Evolutionary conservation across 2,329 filamentous ascomycete species (phyloP), one percentile per base, ranked within the genome.

Genomic region (Aspergillus intermedius): DNA sequence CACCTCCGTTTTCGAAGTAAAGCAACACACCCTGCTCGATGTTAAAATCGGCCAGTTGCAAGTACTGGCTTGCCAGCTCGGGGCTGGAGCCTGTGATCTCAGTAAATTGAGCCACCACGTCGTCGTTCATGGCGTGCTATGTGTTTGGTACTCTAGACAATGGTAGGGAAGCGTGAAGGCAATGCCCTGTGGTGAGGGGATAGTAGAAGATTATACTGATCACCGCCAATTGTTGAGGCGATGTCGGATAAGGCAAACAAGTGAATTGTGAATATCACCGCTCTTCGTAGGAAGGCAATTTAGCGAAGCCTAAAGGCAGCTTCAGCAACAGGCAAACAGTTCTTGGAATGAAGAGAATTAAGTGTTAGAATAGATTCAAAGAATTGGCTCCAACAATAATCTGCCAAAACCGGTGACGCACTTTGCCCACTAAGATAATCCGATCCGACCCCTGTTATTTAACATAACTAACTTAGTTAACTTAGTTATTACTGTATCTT

Each of bases 1-100:
- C 73, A 43, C 91, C 90, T 40, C 87, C 88, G 65, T 87, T 93
- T 63, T 94, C 89, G 68, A 89, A 97, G 73, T 84, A 98, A 10
- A 97, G 82, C 62, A 88, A 83, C 60, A 96, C 84, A 22, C 93
- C 93, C 62, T 91, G 86, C 68, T 89, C 83, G 45, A 91, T 75
- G 64, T 95, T 86, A 61, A 84, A 84, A 58, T 88, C 86, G n/a
- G 90, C 84, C 64, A 98, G 80, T 59, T 87, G 80, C 43, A 97
- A 80, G 69, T 94, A 95, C 58, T 87, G 86, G 53, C 82, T 80
- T 25, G 91, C 93, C 54, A 91, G 82, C 56, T 84, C 77, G 23
- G 84, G 78, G 53, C 78, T 82, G 50, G 86, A 81, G 58, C 83
- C 85, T 35, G 93, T 97, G 66, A 98, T 87, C 70, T 79, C 77